phyloP scores from a whole-genome alignment of 331 rosid species.

The Quercus tomentella region DNA sequence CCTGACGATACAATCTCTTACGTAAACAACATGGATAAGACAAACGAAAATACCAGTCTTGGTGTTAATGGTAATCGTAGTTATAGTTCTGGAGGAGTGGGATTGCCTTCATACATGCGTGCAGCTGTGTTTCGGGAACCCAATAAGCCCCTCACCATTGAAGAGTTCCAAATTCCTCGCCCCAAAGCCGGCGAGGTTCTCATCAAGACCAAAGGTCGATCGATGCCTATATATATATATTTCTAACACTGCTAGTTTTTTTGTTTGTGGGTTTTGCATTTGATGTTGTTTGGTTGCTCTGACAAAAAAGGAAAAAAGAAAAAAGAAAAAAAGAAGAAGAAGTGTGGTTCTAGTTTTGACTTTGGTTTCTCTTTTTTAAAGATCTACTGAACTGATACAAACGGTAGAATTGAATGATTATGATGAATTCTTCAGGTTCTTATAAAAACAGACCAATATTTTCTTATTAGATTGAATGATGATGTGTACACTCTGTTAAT shows the following conservation, averaged over 20 bases:
- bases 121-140: constrained; percentile 79
- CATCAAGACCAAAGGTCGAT: constrained; percentile 65
- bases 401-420: not conserved
- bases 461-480: not conserved
- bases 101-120: constrained; percentile 73
- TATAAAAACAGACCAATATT: not conserved
- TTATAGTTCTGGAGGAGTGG: constrained; percentile 13
- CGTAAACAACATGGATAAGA: not conserved
- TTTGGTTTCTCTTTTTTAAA: not conserved
- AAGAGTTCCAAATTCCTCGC: constrained; percentile 77
- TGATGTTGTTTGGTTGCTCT: not conserved
- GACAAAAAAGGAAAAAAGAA: not conserved
- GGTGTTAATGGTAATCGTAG: not conserved
- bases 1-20: not conserved
- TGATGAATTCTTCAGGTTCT: not conserved
- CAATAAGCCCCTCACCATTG: constrained; percentile 77
- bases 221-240: not conserved
- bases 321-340: too few relatives aligned
- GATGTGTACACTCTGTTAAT: not conserved
- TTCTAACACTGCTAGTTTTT: not conserved
- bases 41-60: not conserved
- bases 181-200: constrained; percentile 91
- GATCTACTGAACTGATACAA: not conserved
- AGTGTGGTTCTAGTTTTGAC: not conserved
- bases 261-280: not conserved